Evolutionary conservation across 306 rosid species (phyloP).

Genomic region (Dalbergia oliveri): DNA sequence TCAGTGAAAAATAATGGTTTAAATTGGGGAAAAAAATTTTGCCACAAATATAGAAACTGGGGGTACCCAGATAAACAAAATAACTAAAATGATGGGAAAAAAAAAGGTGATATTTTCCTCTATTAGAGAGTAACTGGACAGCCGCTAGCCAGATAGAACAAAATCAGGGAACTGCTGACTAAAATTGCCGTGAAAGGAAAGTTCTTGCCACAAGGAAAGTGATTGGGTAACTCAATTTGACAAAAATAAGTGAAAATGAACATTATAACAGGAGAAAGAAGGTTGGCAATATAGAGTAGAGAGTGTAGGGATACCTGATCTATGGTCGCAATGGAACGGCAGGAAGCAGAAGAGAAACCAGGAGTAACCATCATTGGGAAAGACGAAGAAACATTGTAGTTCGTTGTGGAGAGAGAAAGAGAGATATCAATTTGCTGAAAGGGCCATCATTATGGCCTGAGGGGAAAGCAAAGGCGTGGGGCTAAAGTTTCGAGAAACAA

Average conservation of each 20-base stretch:
- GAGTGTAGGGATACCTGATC: slow-evolving; percentile 59
- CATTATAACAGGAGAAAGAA: not conserved
- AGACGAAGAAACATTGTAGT: slow-evolving; percentile 43
- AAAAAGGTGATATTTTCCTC: no score
- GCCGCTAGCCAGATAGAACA: not conserved
- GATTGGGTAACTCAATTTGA: no score
- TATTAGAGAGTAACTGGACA: no score
- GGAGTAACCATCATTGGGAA: slow-evolving; percentile 61
- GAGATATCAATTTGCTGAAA: not conserved
- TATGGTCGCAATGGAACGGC: slow-evolving; percentile 54
- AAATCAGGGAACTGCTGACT: not conserved
- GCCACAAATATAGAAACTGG: no score
- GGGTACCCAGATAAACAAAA: no score
- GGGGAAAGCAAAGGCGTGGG: not conserved
- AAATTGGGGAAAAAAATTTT: no score
- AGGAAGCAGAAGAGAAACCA: slow-evolving; percentile 57
- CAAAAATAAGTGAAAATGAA: no score
- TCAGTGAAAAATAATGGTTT: no score
- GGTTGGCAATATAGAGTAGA: slow-evolving; percentile 1
- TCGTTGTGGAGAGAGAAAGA: slow-evolving; percentile 11
- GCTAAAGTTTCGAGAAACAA: not conserved
- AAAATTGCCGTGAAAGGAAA: not conserved
- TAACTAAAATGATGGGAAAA: no score
- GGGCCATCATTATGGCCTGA: not conserved
- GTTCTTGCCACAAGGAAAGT: not conserved